Percentiles rank a stretch among this genome's conserved stretches.
Conservation (phyloP, 148 eudicot genomes). For the Amaranthus hypochondriacus region DNA sequence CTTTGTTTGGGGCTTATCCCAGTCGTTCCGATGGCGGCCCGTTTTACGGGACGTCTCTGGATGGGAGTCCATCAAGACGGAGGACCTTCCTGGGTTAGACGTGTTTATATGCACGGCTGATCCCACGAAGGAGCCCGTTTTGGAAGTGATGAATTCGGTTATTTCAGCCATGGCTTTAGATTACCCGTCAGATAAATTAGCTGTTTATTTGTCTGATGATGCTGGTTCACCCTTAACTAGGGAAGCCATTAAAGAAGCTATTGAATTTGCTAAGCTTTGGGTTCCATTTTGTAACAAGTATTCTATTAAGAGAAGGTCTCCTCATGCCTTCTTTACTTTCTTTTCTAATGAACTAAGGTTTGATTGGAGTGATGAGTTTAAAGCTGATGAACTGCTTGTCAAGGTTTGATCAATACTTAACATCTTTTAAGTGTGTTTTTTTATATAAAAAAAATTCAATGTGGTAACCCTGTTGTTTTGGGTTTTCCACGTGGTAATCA, state of each 20-base stretch:
- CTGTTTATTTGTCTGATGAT: slow-evolving; percentile 60
- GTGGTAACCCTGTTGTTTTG: no score
- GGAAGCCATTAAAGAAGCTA: slow-evolving; percentile 40
- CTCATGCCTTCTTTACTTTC: slow-evolving; percentile 44
- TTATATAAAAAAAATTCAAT: no score
- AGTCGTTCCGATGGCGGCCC: slow-evolving; percentile 48
- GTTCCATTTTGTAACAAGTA: slow-evolving; percentile 51
- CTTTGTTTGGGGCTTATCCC: slow-evolving; percentile 40
- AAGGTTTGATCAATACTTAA: slow-evolving; percentile 11
- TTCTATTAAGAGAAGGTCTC: slow-evolving; percentile 44
- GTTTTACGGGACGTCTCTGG: slow-evolving; percentile 26
- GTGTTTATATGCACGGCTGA: slow-evolving; percentile 61
- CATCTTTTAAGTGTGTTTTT: no score
- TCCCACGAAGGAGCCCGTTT: slow-evolving; percentile 46
- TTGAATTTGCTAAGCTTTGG: slow-evolving; percentile 45
- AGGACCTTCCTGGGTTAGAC: slow-evolving; percentile 40
- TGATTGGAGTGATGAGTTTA: slow-evolving; percentile 11
- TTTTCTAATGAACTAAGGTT: slow-evolving; percentile 17
- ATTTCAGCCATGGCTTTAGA: slow-evolving; percentile 53
- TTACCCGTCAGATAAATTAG: slow-evolving; percentile 48
- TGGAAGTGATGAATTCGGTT: slow-evolving; percentile 52
- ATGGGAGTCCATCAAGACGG: not conserved
- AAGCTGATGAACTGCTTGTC: slow-evolving; percentile 13
- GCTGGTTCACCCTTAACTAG: slow-evolving; percentile 44
- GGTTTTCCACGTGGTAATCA: no score